A percentile compares a stretch with the other conserved stretches of the same genome.
These are phyloP conservation scores for Acer saccharum DNA, from an alignment of 345 rosid species.

Conservation along the genomic window DNA sequence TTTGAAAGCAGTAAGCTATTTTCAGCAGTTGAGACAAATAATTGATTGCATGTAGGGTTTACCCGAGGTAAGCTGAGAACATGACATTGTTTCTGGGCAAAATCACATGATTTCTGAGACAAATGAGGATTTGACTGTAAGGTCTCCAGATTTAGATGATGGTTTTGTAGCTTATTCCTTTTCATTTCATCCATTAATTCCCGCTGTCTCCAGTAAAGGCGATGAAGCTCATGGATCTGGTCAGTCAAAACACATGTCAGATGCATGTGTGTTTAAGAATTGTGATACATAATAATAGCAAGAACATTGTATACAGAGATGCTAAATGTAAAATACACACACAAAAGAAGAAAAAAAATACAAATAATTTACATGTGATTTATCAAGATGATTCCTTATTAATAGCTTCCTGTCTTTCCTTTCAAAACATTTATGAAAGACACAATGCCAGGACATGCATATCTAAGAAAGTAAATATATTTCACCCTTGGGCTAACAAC, in stretches of 20 bases:
- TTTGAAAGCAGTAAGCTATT: constrained; percentile 12
- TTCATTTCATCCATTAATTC: constrained; percentile 57
- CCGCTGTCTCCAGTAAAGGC: constrained; percentile 53
- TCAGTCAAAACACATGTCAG: constrained; percentile 19
- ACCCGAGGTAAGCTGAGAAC: constrained; percentile 16
- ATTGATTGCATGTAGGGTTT: constrained; percentile 27
- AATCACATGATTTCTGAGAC: constrained; percentile 17
- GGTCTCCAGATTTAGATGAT: constrained; percentile 21
- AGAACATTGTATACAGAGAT: constrained; percentile 3
- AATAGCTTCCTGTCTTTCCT: not conserved
- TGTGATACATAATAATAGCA: not conserved
- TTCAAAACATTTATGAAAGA: not conserved
- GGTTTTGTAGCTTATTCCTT: constrained; percentile 15
- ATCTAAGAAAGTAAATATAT: not conserved
- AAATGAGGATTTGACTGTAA: constrained; percentile 26
- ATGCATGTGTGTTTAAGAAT: constrained; percentile 13
- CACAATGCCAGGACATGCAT: constrained; percentile 10
- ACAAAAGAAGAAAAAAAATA: not conserved
- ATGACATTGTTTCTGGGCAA: constrained; percentile 12
- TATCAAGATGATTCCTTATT: constrained; percentile 2
- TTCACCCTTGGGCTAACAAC: not conserved
- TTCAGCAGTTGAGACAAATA: constrained; percentile 30
- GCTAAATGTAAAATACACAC: not conserved
- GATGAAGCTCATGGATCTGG: constrained; percentile 65
- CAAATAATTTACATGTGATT: not conserved